phyloP scores from a whole-genome alignment of 2,329 filamentous ascomycete species.

The Chrysoporthe austroafricana region DNA sequence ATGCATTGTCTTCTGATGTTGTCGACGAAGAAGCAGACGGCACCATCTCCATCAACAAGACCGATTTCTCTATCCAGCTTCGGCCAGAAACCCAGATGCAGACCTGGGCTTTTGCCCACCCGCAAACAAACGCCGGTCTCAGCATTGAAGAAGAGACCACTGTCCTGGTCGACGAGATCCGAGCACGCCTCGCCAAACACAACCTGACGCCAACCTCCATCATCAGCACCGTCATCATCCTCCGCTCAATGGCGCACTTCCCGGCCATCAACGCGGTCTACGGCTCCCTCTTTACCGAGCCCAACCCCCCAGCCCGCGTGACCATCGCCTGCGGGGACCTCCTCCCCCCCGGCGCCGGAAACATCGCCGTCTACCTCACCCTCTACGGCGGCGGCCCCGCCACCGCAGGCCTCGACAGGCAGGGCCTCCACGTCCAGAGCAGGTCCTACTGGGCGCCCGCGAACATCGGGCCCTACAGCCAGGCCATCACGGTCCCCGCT shows the following conservation, averaged over 20 bases:
- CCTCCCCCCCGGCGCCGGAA: slow-evolving; percentile 59
- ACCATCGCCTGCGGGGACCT: slow-evolving; percentile 76
- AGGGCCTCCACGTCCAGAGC: slow-evolving; percentile 85
- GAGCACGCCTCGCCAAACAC: slow-evolving; percentile 41
- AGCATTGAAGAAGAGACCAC: slow-evolving; percentile 53
- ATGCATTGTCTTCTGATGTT: slow-evolving; percentile 34
- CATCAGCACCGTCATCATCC: slow-evolving; percentile 65
- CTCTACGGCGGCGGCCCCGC: slow-evolving; percentile 37
- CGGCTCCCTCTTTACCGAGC: slow-evolving; percentile 70
- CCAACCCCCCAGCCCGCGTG: slow-evolving; percentile 84
- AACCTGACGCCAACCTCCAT: slow-evolving; percentile 48
- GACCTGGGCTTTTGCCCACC: slow-evolving; percentile 20
- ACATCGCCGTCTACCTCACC: slow-evolving; percentile 63
- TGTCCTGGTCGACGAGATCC: slow-evolving; percentile 52
- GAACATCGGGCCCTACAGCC: slow-evolving; percentile 96
- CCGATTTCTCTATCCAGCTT: neutral
- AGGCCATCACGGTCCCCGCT: slow-evolving; percentile 67
- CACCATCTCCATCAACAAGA: neutral
- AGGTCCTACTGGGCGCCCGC: slow-evolving; percentile 97
- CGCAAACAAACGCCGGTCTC: slow-evolving; percentile 16
- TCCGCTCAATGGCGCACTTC: slow-evolving; percentile 83
- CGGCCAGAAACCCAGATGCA: slow-evolving; percentile 33
- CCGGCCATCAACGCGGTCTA: slow-evolving; percentile 75
- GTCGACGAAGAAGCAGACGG: neutral
- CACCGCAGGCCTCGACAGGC: slow-evolving; percentile 43